phyloP scores from a whole-genome alignment of 2,329 filamentous ascomycete species.

The Xylaria sp. region DNA sequence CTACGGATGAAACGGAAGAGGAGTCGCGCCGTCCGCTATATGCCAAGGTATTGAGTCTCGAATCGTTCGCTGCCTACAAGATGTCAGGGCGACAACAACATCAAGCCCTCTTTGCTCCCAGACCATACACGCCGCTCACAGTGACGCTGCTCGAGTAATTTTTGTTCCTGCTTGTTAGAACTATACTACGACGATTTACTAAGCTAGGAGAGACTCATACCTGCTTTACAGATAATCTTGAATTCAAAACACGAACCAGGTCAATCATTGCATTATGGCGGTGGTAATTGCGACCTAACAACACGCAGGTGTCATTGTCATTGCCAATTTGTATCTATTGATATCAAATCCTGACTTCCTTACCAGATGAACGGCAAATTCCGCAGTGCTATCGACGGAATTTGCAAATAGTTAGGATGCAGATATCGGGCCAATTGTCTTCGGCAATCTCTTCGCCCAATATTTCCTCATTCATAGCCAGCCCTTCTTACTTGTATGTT shows the following conservation, averaged over 20 bases:
- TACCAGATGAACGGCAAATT: slow-evolving; percentile 11
- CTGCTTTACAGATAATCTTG: background rate
- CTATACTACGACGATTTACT: too few relatives aligned
- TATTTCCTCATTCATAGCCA: background rate
- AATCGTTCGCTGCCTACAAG: background rate
- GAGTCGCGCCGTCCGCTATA: background rate
- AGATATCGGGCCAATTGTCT: background rate
- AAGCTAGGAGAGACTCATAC: background rate
- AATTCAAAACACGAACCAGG: background rate
- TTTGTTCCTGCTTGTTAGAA: background rate
- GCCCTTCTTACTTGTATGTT: background rate
- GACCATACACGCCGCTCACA: background rate
- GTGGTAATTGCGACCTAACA: background rate
- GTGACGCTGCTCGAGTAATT: background rate
- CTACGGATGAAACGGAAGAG: background rate
- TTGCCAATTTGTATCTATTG: background rate
- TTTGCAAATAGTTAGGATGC: background rate
- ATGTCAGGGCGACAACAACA: background rate
- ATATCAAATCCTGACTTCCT: background rate
- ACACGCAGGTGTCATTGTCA: background rate
- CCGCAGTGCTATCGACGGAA: slow-evolving; percentile 4
- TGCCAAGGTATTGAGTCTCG: background rate
- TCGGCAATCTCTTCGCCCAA: background rate
- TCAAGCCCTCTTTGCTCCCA: background rate
- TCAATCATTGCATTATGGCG: background rate